phyloP scores from a whole-genome alignment of 257 asterid species.

The Solanum corneliomulleri region DNA sequence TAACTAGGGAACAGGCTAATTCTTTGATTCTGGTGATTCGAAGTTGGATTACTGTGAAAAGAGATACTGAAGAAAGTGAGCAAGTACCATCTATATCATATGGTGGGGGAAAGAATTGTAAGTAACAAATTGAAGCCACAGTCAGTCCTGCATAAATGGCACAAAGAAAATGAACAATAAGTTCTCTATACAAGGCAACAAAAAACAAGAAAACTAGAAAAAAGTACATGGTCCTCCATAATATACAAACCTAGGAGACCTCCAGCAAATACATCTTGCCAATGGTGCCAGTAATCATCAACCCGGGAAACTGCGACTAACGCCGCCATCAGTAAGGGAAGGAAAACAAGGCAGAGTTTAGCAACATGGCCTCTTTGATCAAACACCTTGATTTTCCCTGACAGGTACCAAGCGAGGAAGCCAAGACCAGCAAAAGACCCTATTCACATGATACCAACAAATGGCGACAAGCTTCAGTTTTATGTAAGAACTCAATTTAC shows the following conservation, averaged over 20 bases:
- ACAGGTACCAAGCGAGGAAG: constrained; percentile 65
- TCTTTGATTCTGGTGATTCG: not conserved
- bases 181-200: not conserved
- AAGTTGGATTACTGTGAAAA: not conserved
- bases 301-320: constrained; percentile 81
- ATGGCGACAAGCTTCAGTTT: not conserved
- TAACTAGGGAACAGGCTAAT: not conserved
- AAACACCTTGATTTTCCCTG: constrained; percentile 58
- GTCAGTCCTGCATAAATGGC: constrained; percentile 49
- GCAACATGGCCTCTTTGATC: constrained; percentile 74
- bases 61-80: not conserved
- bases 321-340: constrained; percentile 63
- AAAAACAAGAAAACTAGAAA: not conserved
- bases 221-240: not conserved
- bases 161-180: constrained; percentile 5
- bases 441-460: constrained; percentile 6
- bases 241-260: constrained; percentile 44
- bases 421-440: constrained; percentile 94
- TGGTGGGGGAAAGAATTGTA: constrained; percentile 93
- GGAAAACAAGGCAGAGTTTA: constrained; percentile 55
- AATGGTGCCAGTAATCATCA: constrained; percentile 84
- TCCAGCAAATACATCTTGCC: constrained; percentile 80
- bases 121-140: constrained; percentile 77
- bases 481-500: not conserved
- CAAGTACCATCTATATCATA: constrained; percentile 64